phyloP scores from a whole-genome alignment of 1,284 basidiomycete genomes.

The Trametes polyzona region DNA sequence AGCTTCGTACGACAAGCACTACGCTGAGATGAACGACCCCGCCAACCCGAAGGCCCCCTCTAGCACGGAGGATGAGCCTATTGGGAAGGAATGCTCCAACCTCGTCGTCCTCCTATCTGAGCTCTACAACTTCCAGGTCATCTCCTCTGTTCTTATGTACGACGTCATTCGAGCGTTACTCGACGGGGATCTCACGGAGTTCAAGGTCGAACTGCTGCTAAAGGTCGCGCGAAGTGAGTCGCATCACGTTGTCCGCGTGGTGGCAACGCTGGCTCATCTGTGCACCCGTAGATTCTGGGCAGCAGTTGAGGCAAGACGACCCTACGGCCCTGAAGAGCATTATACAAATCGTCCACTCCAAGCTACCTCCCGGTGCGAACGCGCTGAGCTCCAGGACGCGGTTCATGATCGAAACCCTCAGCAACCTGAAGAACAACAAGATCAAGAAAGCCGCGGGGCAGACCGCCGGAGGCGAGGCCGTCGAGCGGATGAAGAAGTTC shows the following conservation, averaged over 20 bases:
- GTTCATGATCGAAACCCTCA: constrained; percentile 93
- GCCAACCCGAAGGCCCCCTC: constrained; percentile 21
- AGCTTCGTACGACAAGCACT: constrained; percentile 65
- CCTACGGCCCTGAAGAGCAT: constrained; percentile 85
- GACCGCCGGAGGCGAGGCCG: constrained; percentile 71
- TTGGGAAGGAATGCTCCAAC: constrained; percentile 89
- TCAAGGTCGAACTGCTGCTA: constrained; percentile 85
- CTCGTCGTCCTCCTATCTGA: constrained; percentile 88
- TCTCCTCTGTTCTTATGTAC: constrained; percentile 88
- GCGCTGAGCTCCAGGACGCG: constrained; percentile 78
- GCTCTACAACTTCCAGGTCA: constrained; percentile 94
- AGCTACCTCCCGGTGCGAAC: constrained; percentile 60
- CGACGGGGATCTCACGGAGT: constrained; percentile 68
- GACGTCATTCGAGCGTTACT: constrained; percentile 88
- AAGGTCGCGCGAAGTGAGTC: constrained; percentile 83
- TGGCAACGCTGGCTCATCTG: neutral
- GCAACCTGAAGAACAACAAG: constrained; percentile 91
- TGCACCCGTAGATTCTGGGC: constrained; percentile 70
- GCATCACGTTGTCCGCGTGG: neutral
- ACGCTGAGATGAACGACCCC: constrained; percentile 31
- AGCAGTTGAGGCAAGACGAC: constrained; percentile 88
- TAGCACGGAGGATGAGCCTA: constrained; percentile 36
- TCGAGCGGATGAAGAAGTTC: constrained; percentile 86
- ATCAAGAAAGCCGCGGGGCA: constrained; percentile 62
- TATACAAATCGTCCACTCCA: constrained; percentile 80